These are phyloP conservation scores for Russula olivacea DNA, from an alignment of 768 basidiomycete genomes.

Conservation along the genomic window DNA sequence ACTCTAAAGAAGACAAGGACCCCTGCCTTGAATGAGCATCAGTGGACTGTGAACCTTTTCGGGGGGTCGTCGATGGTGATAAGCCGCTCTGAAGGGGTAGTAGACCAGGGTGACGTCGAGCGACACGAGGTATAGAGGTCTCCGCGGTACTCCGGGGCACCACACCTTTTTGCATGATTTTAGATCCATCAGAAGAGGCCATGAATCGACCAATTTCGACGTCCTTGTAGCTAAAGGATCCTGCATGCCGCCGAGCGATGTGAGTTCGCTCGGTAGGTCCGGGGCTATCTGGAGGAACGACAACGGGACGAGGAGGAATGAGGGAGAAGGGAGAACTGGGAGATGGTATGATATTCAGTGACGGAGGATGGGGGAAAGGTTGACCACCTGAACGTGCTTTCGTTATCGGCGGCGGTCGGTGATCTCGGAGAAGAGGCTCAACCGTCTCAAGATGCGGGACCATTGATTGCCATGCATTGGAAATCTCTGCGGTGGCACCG, in stretches of 20 bases:
- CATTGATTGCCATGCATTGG: slow-evolving; percentile 67
- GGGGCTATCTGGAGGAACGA: slow-evolving; percentile 30
- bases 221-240: slow-evolving; percentile 92
- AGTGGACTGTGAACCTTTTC: slow-evolving; percentile 10
- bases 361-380: slow-evolving; percentile 25
- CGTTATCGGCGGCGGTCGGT: slow-evolving; percentile 33
- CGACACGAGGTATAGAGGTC: slow-evolving; percentile 28
- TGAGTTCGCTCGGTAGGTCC: slow-evolving; percentile 32
- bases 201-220: slow-evolving; percentile 80
- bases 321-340: slow-evolving; percentile 28
- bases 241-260: slow-evolving; percentile 75
- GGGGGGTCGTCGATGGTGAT: background rate
- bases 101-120: slow-evolving; percentile 27
- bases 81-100: slow-evolving; percentile 10
- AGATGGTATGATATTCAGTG: slow-evolving; percentile 31
- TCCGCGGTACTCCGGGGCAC: slow-evolving; percentile 25
- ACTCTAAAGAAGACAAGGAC: slow-evolving; percentile 38
- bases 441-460: slow-evolving; percentile 72
- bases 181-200: slow-evolving; percentile 52
- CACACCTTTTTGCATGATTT: slow-evolving; percentile 44
- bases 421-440: slow-evolving; percentile 52
- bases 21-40: slow-evolving; percentile 40
- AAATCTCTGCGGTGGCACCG: slow-evolving; percentile 84
- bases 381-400: slow-evolving; percentile 31
- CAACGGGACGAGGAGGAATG: slow-evolving; percentile 22